Evolutionary conservation across 176 grass and related monocot genomes (phyloP).

Genomic region (Hsuehochloa calcarea): DNA sequence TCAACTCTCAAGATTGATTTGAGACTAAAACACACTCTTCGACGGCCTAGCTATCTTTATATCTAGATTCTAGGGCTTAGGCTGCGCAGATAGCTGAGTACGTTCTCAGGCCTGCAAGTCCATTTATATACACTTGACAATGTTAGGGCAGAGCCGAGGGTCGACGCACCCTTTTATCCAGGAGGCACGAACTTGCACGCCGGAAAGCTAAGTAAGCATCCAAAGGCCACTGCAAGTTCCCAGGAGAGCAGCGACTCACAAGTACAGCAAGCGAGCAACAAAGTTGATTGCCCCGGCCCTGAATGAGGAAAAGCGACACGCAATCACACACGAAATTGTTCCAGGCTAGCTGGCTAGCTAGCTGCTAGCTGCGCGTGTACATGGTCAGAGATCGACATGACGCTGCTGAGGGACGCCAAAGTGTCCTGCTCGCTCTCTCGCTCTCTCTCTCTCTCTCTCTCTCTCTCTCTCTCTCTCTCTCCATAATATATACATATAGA

Average conservation of each 20-base stretch:
- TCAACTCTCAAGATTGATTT: no score
- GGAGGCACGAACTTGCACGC: not conserved
- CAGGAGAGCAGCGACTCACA: not conserved
- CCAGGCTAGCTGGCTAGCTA: not conserved
- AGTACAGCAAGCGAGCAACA: not conserved
- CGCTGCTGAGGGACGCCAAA: not conserved
- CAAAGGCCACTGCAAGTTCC: not conserved
- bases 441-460: no score
- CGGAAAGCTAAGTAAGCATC: not conserved
- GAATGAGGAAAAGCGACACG: slow-evolving; percentile 53
- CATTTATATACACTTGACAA: slow-evolving; percentile 36
- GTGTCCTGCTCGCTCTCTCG: no score
- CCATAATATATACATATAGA: not conserved
- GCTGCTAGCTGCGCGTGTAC: not conserved
- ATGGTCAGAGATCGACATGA: slow-evolving; percentile 5
- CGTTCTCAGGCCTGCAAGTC: not conserved
- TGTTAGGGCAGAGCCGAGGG: not conserved
- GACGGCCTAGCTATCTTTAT: not conserved
- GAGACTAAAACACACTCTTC: no score
- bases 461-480: no score
- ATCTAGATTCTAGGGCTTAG: not conserved
- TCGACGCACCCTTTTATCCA: not conserved
- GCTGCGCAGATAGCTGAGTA: not conserved
- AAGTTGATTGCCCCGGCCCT: slow-evolving; percentile 27
- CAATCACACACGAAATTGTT: slow-evolving; percentile 45